Conservation (phyloP, 2,329 filamentous ascomycete genomes). For the Pseudocercospora eumusae region DNA sequence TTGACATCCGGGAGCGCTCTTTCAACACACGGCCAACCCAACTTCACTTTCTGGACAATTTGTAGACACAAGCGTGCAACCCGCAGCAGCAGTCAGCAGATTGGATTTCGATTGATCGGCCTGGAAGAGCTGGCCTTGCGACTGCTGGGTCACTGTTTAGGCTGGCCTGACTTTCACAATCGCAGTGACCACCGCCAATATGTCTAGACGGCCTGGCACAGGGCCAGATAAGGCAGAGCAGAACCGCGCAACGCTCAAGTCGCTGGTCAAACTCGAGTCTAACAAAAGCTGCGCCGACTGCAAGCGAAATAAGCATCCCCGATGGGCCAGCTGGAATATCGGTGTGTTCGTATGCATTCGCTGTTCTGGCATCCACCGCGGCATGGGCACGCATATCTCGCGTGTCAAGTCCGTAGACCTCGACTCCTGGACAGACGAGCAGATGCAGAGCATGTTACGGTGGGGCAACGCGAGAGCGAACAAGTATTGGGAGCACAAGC, state of each 20-base stretch:
- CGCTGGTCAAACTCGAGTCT: constrained; percentile 84
- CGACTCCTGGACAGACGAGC: constrained; percentile 98
- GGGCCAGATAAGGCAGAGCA: constrained; percentile 85
- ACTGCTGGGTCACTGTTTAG: background rate
- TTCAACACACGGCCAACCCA: background rate
- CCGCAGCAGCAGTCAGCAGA: background rate
- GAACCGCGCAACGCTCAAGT: constrained; percentile 93
- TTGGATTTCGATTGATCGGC: background rate
- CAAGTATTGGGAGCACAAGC: constrained; percentile 97
- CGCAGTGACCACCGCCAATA: constrained; percentile 41
- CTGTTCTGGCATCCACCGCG: constrained; percentile 96
- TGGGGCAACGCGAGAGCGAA: constrained; percentile 97
- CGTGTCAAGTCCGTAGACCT: constrained; percentile 97
- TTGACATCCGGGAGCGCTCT: background rate
- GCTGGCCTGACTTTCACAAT: background rate
- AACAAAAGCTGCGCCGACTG: constrained; percentile 99
- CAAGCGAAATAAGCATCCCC: constrained; percentile 97
- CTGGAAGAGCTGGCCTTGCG: background rate
- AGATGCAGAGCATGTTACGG: constrained; percentile 86
- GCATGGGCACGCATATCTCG: constrained; percentile 98
- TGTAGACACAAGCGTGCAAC: background rate
- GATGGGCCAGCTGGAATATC: constrained; percentile 99
- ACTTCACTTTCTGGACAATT: background rate
- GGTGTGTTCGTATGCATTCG: constrained; percentile 95
- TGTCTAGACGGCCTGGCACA: constrained; percentile 77